Conservation (phyloP, 768 basidiomycete species). For the Fistulinella prunicolor region DNA sequence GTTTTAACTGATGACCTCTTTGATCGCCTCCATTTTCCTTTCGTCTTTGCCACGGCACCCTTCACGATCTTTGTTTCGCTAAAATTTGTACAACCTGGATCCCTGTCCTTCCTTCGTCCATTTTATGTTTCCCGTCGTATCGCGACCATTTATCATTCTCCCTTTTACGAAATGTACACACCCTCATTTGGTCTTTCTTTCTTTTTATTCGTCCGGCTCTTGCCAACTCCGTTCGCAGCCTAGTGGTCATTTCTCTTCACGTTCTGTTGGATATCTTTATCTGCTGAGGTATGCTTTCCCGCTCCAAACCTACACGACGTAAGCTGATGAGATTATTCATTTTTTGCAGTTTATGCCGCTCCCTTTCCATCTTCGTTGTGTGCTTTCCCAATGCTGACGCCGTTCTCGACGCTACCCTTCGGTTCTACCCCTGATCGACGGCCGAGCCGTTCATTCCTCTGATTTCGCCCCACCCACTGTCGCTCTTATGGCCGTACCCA, state of each 20-base stretch:
- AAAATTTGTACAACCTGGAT: not conserved
- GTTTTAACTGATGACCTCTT: not conserved
- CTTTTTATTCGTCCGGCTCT: not conserved
- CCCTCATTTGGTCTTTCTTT: not conserved
- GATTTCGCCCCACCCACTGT: not conserved
- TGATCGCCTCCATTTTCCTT: not conserved
- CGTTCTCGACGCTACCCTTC: not conserved
- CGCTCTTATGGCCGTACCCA: not conserved
- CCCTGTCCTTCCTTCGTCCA: conserved; percentile 3
- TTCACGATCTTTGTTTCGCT: conserved; percentile 5
- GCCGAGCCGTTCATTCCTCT: not conserved
- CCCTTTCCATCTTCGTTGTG: conserved; percentile 2
- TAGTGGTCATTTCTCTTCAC: too few relatives aligned
- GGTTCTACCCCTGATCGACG: conserved; percentile 1
- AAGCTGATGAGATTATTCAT: not conserved
- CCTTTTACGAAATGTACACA: conserved; percentile 1
- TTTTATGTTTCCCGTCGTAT: conserved; percentile 1
- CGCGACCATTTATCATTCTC: not conserved
- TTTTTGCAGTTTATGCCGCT: too few relatives aligned
- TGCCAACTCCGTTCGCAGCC: too few relatives aligned
- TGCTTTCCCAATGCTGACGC: not conserved
- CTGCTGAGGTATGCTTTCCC: conserved; percentile 12
- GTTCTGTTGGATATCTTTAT: conserved; percentile 13
- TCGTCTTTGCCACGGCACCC: not conserved
- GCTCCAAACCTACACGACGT: not conserved